Evolutionary conservation across 108 stramenopile species (phyloP).

Genomic region (Fistulifera pelliculosa): DNA sequence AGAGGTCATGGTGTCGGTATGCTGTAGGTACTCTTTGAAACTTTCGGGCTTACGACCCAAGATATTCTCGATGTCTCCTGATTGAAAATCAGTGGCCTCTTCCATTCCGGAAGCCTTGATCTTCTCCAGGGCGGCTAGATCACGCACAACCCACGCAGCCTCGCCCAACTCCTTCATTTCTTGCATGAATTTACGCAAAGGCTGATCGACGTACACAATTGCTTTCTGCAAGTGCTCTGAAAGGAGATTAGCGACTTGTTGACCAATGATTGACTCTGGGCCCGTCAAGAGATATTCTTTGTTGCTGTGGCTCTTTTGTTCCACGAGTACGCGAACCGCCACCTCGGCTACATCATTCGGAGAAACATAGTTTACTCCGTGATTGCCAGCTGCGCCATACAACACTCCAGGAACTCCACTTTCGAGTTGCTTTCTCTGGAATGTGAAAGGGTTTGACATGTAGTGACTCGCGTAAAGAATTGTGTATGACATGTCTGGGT

Average conservation of each 20-base stretch:
- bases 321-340: constrained; percentile 20
- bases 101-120: constrained; percentile 38
- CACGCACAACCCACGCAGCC: constrained; percentile 14
- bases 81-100: constrained; percentile 15
- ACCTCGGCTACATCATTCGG: constrained; percentile 40
- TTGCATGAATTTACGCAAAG: constrained; percentile 13
- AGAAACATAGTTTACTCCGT: constrained; percentile 36
- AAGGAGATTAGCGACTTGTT: constrained; percentile 26
- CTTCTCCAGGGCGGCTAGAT: constrained; percentile 22
- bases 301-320: constrained; percentile 14
- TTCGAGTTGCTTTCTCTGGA: constrained; percentile 17
- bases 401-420: constrained; percentile 10
- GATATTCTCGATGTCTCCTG: constrained; percentile 23
- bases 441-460: constrained; percentile 28
- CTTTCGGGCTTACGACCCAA: constrained; percentile 21
- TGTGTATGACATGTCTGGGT: constrained; percentile 13
- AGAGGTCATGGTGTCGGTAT: constrained; percentile 12
- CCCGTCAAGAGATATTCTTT: constrained; percentile 22
- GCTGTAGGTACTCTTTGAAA: constrained; percentile 22
- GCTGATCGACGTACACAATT: constrained; percentile 30
- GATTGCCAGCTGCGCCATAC: constrained; percentile 27
- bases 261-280: constrained; percentile 22
- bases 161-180: constrained; percentile 3
- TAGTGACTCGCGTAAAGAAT: constrained; percentile 34
- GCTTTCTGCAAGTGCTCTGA: constrained; percentile 18